Conservation (phyloP, 2,329 filamentous ascomycete species). For the Thelonectria discophora region DNA sequence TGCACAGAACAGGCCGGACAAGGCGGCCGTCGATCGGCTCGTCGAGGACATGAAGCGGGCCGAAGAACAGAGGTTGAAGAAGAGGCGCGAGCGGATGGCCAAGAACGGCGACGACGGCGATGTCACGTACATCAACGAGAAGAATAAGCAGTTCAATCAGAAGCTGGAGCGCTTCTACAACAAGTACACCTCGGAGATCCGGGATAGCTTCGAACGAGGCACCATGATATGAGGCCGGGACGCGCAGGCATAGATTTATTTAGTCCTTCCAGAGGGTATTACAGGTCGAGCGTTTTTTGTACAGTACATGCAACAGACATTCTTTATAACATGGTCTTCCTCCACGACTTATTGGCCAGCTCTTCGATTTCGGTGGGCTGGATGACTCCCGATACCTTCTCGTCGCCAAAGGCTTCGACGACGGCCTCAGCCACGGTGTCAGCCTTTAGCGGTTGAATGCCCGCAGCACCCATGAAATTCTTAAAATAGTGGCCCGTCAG, state of each 20-base stretch:
- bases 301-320: constrained; percentile 10
- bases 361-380: constrained; percentile 83
- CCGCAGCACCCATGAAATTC: constrained; percentile 81
- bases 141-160: constrained; percentile 99
- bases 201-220: constrained; percentile 96
- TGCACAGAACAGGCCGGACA: constrained; percentile 84
- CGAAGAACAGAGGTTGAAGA: constrained; percentile 86
- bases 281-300: constrained; percentile 45
- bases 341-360: constrained; percentile 84
- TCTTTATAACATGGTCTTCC: constrained; percentile 83
- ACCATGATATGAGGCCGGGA: constrained; percentile 79
- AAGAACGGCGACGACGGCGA: constrained; percentile 86
- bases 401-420: constrained; percentile 84
- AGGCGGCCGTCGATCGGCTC: constrained; percentile 85
- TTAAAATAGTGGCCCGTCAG: constrained; percentile 79
- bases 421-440: constrained; percentile 89
- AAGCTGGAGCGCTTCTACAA: constrained; percentile 97
- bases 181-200: constrained; percentile 96
- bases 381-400: constrained; percentile 75
- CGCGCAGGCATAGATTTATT: constrained; percentile 25
- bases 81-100: constrained; percentile 80
- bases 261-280: constrained; percentile 24
- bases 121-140: constrained; percentile 99
- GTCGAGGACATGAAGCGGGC: constrained; percentile 88
- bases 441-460: constrained; percentile 85